Conservation (phyloP, 2,329 filamentous ascomycete species). For the Aspergillus aculeatus region DNA sequence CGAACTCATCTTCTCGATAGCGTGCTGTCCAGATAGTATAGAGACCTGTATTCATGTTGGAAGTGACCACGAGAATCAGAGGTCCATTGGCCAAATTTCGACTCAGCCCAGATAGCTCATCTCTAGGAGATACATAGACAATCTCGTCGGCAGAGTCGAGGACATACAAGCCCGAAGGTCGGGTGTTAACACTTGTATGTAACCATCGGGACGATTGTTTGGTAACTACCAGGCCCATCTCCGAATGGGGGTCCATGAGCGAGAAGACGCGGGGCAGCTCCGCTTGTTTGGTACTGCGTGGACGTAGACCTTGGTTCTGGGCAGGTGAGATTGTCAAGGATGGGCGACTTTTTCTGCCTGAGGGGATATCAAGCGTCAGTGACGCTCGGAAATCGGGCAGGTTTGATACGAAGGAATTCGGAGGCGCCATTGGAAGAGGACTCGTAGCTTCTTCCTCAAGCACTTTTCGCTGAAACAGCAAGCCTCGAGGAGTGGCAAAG, state of each 20-base stretch:
- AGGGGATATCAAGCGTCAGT: constrained; percentile 35
- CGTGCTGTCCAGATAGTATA: constrained; percentile 84
- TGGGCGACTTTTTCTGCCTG: constrained; percentile 43
- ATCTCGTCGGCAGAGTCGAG: constrained; percentile 79
- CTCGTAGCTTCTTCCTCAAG: constrained; percentile 32
- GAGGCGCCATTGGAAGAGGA: constrained; percentile 58
- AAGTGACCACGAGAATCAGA: constrained; percentile 74
- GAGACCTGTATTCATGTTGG: constrained; percentile 71
- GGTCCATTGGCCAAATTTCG: constrained; percentile 45
- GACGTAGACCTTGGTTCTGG: constrained; percentile 57
- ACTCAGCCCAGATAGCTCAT: constrained; percentile 41
- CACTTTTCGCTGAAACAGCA: constrained; percentile 81
- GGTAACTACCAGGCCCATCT: constrained; percentile 78
- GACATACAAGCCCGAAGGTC: constrained; percentile 49
- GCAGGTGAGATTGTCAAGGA: constrained; percentile 50
- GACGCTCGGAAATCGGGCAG: constrained; percentile 49
- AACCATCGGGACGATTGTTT: constrained; percentile 37
- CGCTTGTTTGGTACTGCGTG: constrained; percentile 57
- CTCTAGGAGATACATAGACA: constrained; percentile 72
- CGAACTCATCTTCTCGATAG: constrained; percentile 68
- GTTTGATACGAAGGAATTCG: constrained; percentile 78
- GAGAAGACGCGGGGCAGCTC: constrained; percentile 68
- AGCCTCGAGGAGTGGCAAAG: constrained; percentile 75
- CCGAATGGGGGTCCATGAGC: constrained; percentile 79
- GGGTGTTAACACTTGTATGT: constrained; percentile 27